phyloP scores from a whole-genome alignment of 768 basidiomycete species.

The Strobilomyces confusus region DNA sequence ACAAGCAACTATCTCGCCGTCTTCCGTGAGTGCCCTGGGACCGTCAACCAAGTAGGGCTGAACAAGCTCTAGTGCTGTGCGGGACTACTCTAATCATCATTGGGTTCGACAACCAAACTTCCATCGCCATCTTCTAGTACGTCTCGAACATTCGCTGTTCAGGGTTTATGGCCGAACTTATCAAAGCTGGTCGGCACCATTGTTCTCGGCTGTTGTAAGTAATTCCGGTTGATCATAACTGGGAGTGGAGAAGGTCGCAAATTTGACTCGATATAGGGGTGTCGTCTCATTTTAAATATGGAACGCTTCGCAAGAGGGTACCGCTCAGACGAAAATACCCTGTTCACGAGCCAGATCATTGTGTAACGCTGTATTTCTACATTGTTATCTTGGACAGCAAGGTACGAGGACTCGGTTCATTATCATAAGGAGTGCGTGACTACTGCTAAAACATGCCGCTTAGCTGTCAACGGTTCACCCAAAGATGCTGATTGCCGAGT shows the following conservation, averaged over 20 bases:
- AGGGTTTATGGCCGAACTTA: background rate
- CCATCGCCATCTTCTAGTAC: slow-evolving; percentile 3
- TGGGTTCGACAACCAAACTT: slow-evolving; percentile 1
- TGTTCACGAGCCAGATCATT: slow-evolving; percentile 8
- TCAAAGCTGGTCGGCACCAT: slow-evolving; percentile 14
- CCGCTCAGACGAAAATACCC: slow-evolving; percentile 2
- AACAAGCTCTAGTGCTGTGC: slow-evolving; percentile 2
- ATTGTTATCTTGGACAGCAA: background rate
- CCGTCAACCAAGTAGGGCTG: background rate
- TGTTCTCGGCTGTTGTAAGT: slow-evolving; percentile 18
- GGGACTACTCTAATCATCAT: background rate
- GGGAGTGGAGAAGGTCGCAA: too few species aligned
- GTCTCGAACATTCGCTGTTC: background rate
- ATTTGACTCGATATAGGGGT: slow-evolving; percentile 11
- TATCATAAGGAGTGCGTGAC: background rate
- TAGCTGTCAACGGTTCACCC: too few species aligned
- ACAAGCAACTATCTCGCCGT: slow-evolving; percentile 40
- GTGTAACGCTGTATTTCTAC: background rate
- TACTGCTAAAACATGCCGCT: background rate
- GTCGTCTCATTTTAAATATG: slow-evolving; percentile 25
- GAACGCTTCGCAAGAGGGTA: slow-evolving; percentile 10
- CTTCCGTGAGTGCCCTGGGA: slow-evolving; percentile 30
- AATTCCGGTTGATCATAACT: background rate
- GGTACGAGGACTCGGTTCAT: background rate
- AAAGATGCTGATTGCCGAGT: too few species aligned